A percentile compares a stretch with the other conserved stretches of the same genome.
These are phyloP conservation scores for Nothophytophthora sp. DNA, from an alignment of 352 stramenopile species.

Conservation along the genomic window DNA sequence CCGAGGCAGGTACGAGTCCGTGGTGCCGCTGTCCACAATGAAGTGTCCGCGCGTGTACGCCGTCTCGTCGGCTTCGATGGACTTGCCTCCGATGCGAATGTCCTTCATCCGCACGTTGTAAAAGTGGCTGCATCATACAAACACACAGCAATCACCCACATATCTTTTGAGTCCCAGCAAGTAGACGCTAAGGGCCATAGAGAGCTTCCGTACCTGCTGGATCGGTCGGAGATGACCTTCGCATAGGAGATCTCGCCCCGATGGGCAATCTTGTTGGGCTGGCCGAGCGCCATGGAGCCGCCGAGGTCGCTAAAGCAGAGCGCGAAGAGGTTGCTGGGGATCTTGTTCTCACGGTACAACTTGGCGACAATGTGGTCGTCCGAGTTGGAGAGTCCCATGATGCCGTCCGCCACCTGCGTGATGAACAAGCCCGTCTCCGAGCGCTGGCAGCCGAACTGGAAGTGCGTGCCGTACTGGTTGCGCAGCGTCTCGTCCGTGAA, in stretches of 20 bases:
- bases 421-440: slow-evolving; percentile 82
- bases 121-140: slow-evolving; percentile 40
- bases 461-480: slow-evolving; percentile 68
- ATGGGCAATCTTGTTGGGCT: slow-evolving; percentile 49
- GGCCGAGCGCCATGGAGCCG: slow-evolving; percentile 70
- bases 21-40: slow-evolving; percentile 87
- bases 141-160: slow-evolving; percentile 3
- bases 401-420: slow-evolving; percentile 79
- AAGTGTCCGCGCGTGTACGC: slow-evolving; percentile 55
- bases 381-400: slow-evolving; percentile 83
- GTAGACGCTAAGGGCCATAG: not conserved
- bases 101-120: slow-evolving; percentile 73
- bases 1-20: slow-evolving; percentile 76
- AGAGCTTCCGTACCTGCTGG: slow-evolving; percentile 10
- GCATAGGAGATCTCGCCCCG: slow-evolving; percentile 56
- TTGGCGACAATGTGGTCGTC: slow-evolving; percentile 78
- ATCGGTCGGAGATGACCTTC: slow-evolving; percentile 48
- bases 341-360: slow-evolving; percentile 79
- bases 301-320: slow-evolving; percentile 77
- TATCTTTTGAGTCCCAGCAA: slow-evolving; percentile 1
- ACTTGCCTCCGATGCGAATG: slow-evolving; percentile 59
- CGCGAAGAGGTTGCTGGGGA: slow-evolving; percentile 73
- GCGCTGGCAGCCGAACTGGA: slow-evolving; percentile 82
- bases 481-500: slow-evolving; percentile 49
- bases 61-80: slow-evolving; percentile 50